Evolutionary conservation across 345 rosid species (phyloP).

Genomic region (Lagerstroemia speciosa): DNA sequence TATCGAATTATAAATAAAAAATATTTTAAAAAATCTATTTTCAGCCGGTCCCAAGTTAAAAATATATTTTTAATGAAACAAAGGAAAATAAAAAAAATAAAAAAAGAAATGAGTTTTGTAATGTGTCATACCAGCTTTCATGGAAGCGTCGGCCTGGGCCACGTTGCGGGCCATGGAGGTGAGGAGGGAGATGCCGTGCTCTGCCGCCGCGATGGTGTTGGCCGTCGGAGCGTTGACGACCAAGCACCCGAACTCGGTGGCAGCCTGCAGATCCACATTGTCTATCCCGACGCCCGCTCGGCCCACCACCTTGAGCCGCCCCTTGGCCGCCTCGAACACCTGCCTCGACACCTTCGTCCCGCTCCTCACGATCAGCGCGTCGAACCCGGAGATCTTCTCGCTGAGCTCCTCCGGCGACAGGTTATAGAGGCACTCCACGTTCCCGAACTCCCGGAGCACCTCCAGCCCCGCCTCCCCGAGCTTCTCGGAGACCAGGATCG

Average conservation of each 20-base stretch:
- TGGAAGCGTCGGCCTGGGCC: constrained; percentile 80
- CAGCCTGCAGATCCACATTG: constrained; percentile 82
- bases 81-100: no score
- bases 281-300: constrained; percentile 86
- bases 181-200: constrained; percentile 72
- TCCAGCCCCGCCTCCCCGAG: constrained; percentile 72
- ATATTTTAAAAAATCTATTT: no score
- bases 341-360: constrained; percentile 76
- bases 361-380: constrained; percentile 79
- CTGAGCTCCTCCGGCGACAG: constrained; percentile 49
- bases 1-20: no score
- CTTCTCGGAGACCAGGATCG: constrained; percentile 70
- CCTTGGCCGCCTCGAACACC: constrained; percentile 66
- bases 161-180: constrained; percentile 70
- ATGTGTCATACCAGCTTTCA: constrained; percentile 52
- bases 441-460: constrained; percentile 37
- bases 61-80: no score
- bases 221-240: constrained; percentile 87
- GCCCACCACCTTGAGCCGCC: constrained; percentile 73
- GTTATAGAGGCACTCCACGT: constrained; percentile 61
- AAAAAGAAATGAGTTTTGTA: background rate
- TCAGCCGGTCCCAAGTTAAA: no score
- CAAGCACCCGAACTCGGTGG: constrained; percentile 69
- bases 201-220: constrained; percentile 77
- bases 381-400: constrained; percentile 42